Evolutionary conservation across 2,329 filamentous ascomycete genomes (phyloP), one percentile per base, ranked within the genome.

Genomic region (Cylindrodendrum hubeiense): DNA sequence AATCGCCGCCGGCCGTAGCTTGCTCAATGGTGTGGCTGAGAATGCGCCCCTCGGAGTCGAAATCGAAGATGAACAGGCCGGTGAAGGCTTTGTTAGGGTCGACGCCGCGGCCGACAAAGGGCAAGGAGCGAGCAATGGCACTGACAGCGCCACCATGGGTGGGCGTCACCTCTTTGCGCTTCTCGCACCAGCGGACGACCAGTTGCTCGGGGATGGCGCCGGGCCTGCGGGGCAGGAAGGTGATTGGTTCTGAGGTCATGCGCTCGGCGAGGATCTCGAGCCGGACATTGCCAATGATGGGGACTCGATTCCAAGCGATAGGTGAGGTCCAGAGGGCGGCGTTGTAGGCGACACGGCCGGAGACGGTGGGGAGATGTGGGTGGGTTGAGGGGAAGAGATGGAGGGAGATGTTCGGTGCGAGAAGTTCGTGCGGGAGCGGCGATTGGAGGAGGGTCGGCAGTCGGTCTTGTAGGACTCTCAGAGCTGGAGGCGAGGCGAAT

Each of bases 271-370:
- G 80, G 56, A 99, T 96, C 73, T 93, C 90, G 12, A 99, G 87
- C 71, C 90, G 91, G 47, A 98, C 93, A 75, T 97, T 97, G 70
- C 95, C 95, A 33, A 98, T 87, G 21, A 98, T 89, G 3, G 96
- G 96, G 1, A 99, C 87, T 28, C 93, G 90, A 75, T 97, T 97
- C 96, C 96, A 99, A 30, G 95, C 95, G 55, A 99, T 91, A 0
- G 96, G 96, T 0, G 95, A 94, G 0, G 96, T 98, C 95, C 95
- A 98, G 39, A 99, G 85, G 3, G 96, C 96, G 19, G 96, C 95
- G 37, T 92, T 92, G 79, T 99, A 99, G 51, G 94, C 92, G 37
- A 98, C 92, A 50, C 93, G 90, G 56, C 96, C 96, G 28, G 93
- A 93, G 43, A 98, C 96, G n/a, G 90, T 92, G 34, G 96, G 96